Evolutionary conservation across 768 basidiomycete genomes (phyloP), one percentile per base, ranked within the genome.

Genomic region (Tephrocybe sp.): DNA sequence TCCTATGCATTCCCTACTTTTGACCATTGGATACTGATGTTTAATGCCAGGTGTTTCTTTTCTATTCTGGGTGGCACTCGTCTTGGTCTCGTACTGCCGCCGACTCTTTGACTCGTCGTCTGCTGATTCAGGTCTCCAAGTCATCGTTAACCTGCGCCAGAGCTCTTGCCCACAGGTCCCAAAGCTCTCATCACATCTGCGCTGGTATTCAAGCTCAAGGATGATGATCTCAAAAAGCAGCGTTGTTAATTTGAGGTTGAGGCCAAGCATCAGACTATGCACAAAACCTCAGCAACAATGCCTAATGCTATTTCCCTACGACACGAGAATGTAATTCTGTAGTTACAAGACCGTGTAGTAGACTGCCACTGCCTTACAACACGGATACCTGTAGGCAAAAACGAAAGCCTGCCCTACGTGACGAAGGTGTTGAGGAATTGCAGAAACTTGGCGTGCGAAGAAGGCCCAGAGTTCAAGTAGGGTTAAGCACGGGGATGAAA

Each of bases 201-300:
- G 0, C 69, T 78, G n/a, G 73, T 78, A 2, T 70, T 87, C 54
- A 89, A 86, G 63, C 65, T 91, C 52, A 91, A 86, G 61, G 89
- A 91, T 57, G 89, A 90, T 50, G 88, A 91, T 51, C 55, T 92
- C 13, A 78, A 82, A 22, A 91, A 89, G 60, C 85, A 86, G 57
- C 80, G 89, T 3, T 61, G 76, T 30, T 90, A 90, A 62, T 79
- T 90, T 72, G 85, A 87, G 57, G 80, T 80, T n/a, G 82, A 85
- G 53, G 73, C 83, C 30, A 88, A 85, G 60, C 74, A 80, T 35
- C 82, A 85, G 60, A 73, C 72, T 6, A 26, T 26, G 7, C 26
- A 3, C 26, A 26, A 7, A 26, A 7, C 26, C 4, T 7, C 26
- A 26, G 26, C 7, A 26, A 7, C 26, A 26, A 26, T 7, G 26